Percentiles rank a stretch among this genome's conserved stretches.
Evolutionary conservation across 1,284 basidiomycete genomes (phyloP).

Genomic region (Trichosporon coremiiforme): DNA sequence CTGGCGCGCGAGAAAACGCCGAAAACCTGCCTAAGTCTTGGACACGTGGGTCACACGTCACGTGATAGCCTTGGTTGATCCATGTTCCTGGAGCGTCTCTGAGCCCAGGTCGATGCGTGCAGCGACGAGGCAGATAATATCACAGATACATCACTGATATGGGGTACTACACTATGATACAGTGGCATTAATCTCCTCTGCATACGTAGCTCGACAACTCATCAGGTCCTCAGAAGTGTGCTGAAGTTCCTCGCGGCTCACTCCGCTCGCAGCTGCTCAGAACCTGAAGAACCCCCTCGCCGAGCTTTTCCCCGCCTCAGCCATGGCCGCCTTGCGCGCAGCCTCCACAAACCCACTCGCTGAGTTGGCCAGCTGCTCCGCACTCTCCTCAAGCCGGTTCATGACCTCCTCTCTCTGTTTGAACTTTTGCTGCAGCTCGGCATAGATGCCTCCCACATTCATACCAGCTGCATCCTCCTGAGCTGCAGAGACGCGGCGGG

Average conservation of each 20-base stretch:
- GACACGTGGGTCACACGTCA: neutral
- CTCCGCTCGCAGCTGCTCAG: neutral
- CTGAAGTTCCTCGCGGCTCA: no score
- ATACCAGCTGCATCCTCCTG: neutral
- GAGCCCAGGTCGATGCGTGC: neutral
- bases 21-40: neutral
- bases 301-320: neutral
- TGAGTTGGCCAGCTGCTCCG: slow-evolving; percentile 11
- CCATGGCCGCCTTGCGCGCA: slow-evolving; percentile 3
- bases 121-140: neutral
- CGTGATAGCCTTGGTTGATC: neutral
- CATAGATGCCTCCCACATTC: neutral
- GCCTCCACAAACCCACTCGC: neutral
- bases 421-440: slow-evolving; percentile 12
- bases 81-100: neutral
- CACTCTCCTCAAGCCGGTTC: neutral
- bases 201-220: no score
- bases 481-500: neutral
- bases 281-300: slow-evolving; percentile 10
- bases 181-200: neutral
- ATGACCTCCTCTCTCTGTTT: neutral
- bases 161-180: slow-evolving; percentile 13
- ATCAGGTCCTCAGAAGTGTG: no score
- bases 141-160: neutral
- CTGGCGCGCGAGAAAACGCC: neutral